phyloP scores from a whole-genome alignment of 352 stramenopile species.

The Pythium guiyangense region DNA sequence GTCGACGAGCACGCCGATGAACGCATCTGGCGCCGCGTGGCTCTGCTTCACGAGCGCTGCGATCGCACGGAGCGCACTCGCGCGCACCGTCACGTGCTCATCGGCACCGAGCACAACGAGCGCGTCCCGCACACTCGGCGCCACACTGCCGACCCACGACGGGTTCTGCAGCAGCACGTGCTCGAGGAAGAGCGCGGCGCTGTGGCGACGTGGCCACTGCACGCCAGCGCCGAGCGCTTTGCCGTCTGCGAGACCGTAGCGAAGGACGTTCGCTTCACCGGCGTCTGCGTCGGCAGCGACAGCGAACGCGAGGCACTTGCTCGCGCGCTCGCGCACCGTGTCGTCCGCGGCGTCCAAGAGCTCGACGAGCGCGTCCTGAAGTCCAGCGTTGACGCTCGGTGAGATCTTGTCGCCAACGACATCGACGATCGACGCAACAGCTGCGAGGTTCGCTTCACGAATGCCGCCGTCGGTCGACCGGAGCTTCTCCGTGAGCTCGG shows the following conservation, averaged over 20 bases:
- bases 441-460: slow-evolving; percentile 74
- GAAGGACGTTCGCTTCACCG: slow-evolving; percentile 28
- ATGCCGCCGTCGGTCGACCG: slow-evolving; percentile 57
- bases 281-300: slow-evolving; percentile 44
- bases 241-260: slow-evolving; percentile 40
- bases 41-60: slow-evolving; percentile 52
- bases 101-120: slow-evolving; percentile 48
- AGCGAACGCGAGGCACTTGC: slow-evolving; percentile 58
- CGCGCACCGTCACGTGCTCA: slow-evolving; percentile 62
- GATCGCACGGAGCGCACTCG: slow-evolving; percentile 47
- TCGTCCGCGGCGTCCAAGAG: slow-evolving; percentile 67
- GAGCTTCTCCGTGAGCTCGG: slow-evolving; percentile 91
- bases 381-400: slow-evolving; percentile 25
- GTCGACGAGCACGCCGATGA: slow-evolving; percentile 60
- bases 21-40: slow-evolving; percentile 22
- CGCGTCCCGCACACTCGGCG: slow-evolving; percentile 18
- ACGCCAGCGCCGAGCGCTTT: slow-evolving; percentile 27
- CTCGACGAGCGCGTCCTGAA: slow-evolving; percentile 66
- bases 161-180: slow-evolving; percentile 46
- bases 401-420: slow-evolving; percentile 74
- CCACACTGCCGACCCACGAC: slow-evolving; percentile 25
- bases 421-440: slow-evolving; percentile 58
- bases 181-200: slow-evolving; percentile 51
- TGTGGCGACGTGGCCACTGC: slow-evolving; percentile 58
- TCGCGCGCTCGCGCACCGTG: slow-evolving; percentile 51